Evolutionary conservation across 768 basidiomycete genomes (phyloP).

Genomic region (Xerocomellus amylosporus): DNA sequence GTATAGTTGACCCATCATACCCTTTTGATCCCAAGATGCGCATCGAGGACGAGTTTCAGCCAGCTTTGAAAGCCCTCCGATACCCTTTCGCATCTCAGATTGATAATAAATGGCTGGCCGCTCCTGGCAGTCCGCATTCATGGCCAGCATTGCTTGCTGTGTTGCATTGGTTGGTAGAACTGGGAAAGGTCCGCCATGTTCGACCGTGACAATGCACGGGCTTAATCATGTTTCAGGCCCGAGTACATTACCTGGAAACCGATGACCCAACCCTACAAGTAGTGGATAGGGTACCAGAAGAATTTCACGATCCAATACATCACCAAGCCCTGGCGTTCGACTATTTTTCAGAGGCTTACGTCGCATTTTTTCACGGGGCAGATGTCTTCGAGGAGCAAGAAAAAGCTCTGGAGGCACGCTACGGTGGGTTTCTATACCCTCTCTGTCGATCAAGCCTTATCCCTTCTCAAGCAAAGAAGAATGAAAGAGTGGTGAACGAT

Average conservation of each 20-base stretch:
- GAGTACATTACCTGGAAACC: constrained; percentile 51
- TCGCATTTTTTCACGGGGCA: constrained; percentile 60
- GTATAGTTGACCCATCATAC: constrained; percentile 67
- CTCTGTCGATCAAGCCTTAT: background rate
- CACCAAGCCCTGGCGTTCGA: constrained; percentile 77
- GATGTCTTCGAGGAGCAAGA: constrained; percentile 73
- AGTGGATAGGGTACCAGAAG: constrained; percentile 58
- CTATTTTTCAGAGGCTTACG: constrained; percentile 67
- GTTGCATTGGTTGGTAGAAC: constrained; percentile 87
- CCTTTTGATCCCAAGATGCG: constrained; percentile 52
- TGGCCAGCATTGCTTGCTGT: constrained; percentile 89
- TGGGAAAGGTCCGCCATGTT: constrained; percentile 64
- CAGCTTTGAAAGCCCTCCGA: constrained; percentile 65
- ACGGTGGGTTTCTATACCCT: constrained; percentile 47
- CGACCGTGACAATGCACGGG: background rate
- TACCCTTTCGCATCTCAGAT: constrained; percentile 82
- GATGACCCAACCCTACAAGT: constrained; percentile 68
- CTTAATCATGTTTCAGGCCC: constrained; percentile 23
- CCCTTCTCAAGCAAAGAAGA: constrained; percentile 55
- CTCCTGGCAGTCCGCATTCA: constrained; percentile 86
- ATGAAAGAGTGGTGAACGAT: constrained; percentile 62
- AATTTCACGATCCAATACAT: constrained; percentile 72
- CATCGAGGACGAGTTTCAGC: constrained; percentile 82
- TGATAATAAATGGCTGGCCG: constrained; percentile 82
- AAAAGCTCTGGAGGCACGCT: constrained; percentile 67